Conservation (phyloP, 768 basidiomycete genomes). For the Suillus cothurnatus region DNA sequence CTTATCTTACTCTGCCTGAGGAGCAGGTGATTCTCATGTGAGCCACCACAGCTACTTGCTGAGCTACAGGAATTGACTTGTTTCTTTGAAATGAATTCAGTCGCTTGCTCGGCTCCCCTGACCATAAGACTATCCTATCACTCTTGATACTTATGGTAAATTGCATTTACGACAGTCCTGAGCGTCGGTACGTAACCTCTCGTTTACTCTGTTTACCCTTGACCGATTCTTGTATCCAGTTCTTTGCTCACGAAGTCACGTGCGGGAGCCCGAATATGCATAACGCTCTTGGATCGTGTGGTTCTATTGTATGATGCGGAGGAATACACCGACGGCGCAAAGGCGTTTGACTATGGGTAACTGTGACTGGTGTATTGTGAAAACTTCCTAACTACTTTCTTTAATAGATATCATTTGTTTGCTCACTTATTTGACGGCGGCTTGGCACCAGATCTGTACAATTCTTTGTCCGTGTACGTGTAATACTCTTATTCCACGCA, state of each 20-base stretch:
- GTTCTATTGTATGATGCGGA: slow-evolving; percentile 69
- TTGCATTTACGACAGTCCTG: slow-evolving; percentile 58
- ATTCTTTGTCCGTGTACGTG: slow-evolving; percentile 60
- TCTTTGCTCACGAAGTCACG: slow-evolving; percentile 50
- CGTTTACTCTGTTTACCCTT: slow-evolving; percentile 4
- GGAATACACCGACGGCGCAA: slow-evolving; percentile 62
- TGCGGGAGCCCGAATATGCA: slow-evolving; percentile 65
- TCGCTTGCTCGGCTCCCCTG: slow-evolving; percentile 65
- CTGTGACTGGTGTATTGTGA: not conserved
- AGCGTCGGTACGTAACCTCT: slow-evolving; percentile 52
- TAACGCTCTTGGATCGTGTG: slow-evolving; percentile 71
- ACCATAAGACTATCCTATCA: slow-evolving; percentile 59
- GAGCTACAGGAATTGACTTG: slow-evolving; percentile 6
- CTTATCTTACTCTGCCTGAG: slow-evolving; percentile 67
- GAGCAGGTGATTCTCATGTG: slow-evolving; percentile 78
- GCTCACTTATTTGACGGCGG: slow-evolving; percentile 62
- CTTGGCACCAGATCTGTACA: slow-evolving; percentile 61
- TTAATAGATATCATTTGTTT: slow-evolving; percentile 63
- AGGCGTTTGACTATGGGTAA: slow-evolving; percentile 79
- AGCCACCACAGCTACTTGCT: slow-evolving; percentile 26
- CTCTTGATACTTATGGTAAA: slow-evolving; percentile 74
- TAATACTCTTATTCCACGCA: not conserved
- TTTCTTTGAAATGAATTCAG: slow-evolving; percentile 30
- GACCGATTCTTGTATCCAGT: not conserved
- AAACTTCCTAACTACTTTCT: slow-evolving; percentile 16